Conservation (phyloP, 2,329 filamentous ascomycete genomes). For the Huntiella abstrusa region DNA sequence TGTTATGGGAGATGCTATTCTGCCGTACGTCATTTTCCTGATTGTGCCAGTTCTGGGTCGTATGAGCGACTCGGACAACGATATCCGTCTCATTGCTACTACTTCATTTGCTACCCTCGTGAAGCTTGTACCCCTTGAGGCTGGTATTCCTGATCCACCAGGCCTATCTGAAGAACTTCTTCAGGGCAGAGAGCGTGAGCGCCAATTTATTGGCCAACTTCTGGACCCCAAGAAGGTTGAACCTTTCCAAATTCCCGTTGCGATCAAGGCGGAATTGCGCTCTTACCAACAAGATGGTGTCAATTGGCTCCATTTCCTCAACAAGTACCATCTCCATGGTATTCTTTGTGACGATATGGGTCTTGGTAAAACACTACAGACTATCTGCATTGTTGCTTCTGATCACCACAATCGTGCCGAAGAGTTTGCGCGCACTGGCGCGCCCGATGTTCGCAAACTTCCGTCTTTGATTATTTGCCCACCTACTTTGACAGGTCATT, state of each 20-base stretch:
- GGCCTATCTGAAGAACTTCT: slow-evolving; percentile 78
- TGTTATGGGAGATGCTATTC: slow-evolving; percentile 89
- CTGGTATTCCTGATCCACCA: slow-evolving; percentile 89
- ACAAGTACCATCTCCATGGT: slow-evolving; percentile 91
- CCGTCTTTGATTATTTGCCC: slow-evolving; percentile 92
- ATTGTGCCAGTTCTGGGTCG: slow-evolving; percentile 91
- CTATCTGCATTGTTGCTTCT: slow-evolving; percentile 91
- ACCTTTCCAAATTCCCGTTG: slow-evolving; percentile 78
- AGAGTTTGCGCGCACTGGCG: slow-evolving; percentile 67
- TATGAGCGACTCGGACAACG: slow-evolving; percentile 97
- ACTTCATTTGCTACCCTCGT: slow-evolving; percentile 94
- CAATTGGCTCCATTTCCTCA: slow-evolving; percentile 96
- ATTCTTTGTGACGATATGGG: slow-evolving; percentile 99
- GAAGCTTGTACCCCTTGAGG: slow-evolving; percentile 90
- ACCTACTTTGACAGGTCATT: slow-evolving; percentile 88
- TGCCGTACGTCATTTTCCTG: slow-evolving; percentile 97
- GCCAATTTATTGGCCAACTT: slow-evolving; percentile 92
- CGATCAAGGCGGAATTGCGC: slow-evolving; percentile 88
- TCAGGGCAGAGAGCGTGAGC: slow-evolving; percentile 77
- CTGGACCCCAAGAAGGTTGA: slow-evolving; percentile 95
- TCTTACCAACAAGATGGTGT: slow-evolving; percentile 98
- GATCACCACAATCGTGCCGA: slow-evolving; percentile 89
- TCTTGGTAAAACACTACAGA: slow-evolving; percentile 91
- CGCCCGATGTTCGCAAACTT: slow-evolving; percentile 57
- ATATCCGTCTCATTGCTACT: slow-evolving; percentile 82